These are phyloP conservation scores for Salix koriyanagi DNA, from an alignment of 345 rosid genomes.

Conservation along the genomic window DNA sequence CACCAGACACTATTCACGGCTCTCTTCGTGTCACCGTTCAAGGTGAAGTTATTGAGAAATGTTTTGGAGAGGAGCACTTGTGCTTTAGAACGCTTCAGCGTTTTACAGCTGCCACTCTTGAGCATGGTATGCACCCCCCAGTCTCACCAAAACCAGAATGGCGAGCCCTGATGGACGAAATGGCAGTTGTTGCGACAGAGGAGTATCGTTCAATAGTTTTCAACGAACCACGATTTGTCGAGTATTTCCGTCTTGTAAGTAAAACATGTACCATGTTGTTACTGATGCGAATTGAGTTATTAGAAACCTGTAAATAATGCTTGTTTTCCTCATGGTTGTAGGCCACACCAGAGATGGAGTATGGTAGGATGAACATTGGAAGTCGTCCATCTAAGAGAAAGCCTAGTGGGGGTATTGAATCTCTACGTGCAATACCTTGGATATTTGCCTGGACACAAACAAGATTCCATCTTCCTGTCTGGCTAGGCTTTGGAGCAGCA, in stretches of 20 bases:
- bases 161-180: constrained; percentile 82
- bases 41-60: constrained; percentile 95
- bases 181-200: constrained; percentile 92
- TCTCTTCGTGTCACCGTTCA: constrained; percentile 92
- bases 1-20: constrained; percentile 96
- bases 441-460: constrained; percentile 99
- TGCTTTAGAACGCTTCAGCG: constrained; percentile 95
- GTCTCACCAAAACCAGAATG: constrained; percentile 92
- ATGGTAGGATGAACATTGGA: constrained; percentile 98
- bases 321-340: constrained; percentile 27
- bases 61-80: constrained; percentile 91
- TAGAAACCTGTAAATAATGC: constrained; percentile 1
- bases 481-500: constrained; percentile 97
- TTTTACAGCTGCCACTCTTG: constrained; percentile 94
- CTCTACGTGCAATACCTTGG: constrained; percentile 99
- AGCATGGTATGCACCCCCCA: constrained; percentile 95
- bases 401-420: constrained; percentile 93
- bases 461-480: constrained; percentile 93
- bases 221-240: constrained; percentile 87
- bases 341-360: constrained; percentile 99
- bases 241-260: constrained; percentile 95
- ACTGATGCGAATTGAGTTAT: neutral
- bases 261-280: neutral
- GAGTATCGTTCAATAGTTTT: constrained; percentile 87
- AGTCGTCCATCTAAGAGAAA: constrained; percentile 95